Base-by-base conservation (phyloP, 768 basidiomycete genomes). In the Russula ochroleuca region DNA sequence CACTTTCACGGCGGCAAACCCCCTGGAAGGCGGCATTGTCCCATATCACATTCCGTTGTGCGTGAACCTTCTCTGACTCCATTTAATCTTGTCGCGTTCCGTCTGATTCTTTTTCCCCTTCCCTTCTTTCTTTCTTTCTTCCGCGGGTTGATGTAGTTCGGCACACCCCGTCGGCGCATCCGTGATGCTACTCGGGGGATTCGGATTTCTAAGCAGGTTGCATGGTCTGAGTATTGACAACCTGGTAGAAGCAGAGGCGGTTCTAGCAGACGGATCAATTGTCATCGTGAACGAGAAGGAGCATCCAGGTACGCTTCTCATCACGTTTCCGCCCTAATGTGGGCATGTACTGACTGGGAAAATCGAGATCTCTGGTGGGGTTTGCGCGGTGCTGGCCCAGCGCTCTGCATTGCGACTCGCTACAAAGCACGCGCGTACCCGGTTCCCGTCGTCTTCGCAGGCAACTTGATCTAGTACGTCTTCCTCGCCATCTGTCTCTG, bases 341-440 rank as follows among this genome's bases (percentile, higher is more conserved):
- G 15, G 65, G 35, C 33, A 37, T 35, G 21, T 9, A 9, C 45
- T 66, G 28, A 57, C 60, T 53, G 53, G 56, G 33, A 70, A 14
- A 45, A 38, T 59, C 41, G 61, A 92, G 92, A 93, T 70, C 78
- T 94, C 14, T 93, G 87, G 87, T 94, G 92, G 91, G 92, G 86
- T 11, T 73, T 93, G 50, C 84, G 91, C 57, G 92, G 92, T 7
- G 90, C 88, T 14, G 94, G 94, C 0, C 81, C 93, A 0, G 82
- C 85, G 10, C 80, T 96, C 40, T 93, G 94, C 11, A 81, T 98
- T 56, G 89, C 85, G 21, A 94, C 90, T 15, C 84, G 93, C n/a
- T 95, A 93, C 76, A 90, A 91, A 70, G 90, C 88, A 8, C 88
- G 83, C 71, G 94, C 94, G 23, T 95, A 82, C 74, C 93, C 93